Conservation (phyloP, 768 basidiomycete species). For the Coprinopsis cinerea region DNA sequence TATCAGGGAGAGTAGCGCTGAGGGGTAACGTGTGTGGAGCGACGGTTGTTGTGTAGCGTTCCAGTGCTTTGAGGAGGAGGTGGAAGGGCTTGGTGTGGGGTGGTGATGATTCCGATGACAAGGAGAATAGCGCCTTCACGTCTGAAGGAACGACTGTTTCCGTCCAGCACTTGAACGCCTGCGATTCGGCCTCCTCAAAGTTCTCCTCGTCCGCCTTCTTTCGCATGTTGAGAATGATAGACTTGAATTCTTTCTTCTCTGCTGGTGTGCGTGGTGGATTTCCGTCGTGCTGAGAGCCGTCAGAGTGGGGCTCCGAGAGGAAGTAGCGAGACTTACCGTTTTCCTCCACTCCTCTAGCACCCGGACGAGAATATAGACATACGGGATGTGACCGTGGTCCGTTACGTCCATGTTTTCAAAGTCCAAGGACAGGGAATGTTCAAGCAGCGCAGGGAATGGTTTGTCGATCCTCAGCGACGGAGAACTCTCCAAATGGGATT, state of each 20-base stretch:
- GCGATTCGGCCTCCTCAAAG: slow-evolving; percentile 89
- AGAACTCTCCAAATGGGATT: slow-evolving; percentile 74
- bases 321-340: slow-evolving; percentile 37
- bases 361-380: slow-evolving; percentile 81
- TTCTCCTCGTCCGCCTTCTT: slow-evolving; percentile 90
- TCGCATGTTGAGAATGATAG: slow-evolving; percentile 53
- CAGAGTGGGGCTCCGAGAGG: background rate
- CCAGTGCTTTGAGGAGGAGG: slow-evolving; percentile 68
- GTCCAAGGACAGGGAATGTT: slow-evolving; percentile 67
- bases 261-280: slow-evolving; percentile 48
- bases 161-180: slow-evolving; percentile 80
- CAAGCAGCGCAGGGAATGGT: slow-evolving; percentile 77
- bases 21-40: slow-evolving; percentile 67
- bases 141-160: slow-evolving; percentile 59
- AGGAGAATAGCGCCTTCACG: slow-evolving; percentile 55
- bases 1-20: slow-evolving; percentile 87
- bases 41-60: slow-evolving; percentile 50
- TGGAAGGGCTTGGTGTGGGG: slow-evolving; percentile 57
- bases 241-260: slow-evolving; percentile 79
- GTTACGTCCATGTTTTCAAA: slow-evolving; percentile 79
- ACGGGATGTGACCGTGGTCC: slow-evolving; percentile 87
- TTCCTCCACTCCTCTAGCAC: slow-evolving; percentile 81
- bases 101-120: slow-evolving; percentile 27
- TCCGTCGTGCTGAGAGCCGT: slow-evolving; percentile 54
- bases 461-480: slow-evolving; percentile 82